These are phyloP conservation scores for Avena atlantica DNA, from an alignment of 176 grass and related monocot genomes.

Conservation along the genomic window DNA sequence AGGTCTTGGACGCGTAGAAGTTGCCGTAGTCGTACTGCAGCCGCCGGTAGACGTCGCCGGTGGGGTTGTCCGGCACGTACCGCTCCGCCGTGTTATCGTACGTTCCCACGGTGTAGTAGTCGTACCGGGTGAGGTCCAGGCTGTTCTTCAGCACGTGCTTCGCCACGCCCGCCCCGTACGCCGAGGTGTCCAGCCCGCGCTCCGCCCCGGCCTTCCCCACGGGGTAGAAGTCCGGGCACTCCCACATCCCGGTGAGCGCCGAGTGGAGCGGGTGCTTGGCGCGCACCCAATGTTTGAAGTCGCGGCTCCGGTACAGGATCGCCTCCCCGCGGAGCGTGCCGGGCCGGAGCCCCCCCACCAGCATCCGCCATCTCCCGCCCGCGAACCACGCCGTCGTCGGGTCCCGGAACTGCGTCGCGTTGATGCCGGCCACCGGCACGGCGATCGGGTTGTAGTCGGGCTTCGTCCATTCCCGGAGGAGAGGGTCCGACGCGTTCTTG, in stretches of 20 bases:
- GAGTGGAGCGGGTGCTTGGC: constrained; percentile 57
- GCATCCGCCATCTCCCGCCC: constrained; percentile 53
- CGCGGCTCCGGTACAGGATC: constrained; percentile 55
- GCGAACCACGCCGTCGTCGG: constrained; percentile 64
- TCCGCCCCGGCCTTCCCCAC: neutral
- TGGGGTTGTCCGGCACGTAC: constrained; percentile 55
- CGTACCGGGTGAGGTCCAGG: constrained; percentile 39
- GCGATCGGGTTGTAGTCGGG: constrained; percentile 61
- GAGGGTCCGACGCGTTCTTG: constrained; percentile 58
- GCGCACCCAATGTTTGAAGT: constrained; percentile 57
- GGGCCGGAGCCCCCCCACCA: constrained; percentile 52
- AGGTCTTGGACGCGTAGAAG: constrained; percentile 84
- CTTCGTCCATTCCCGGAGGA: constrained; percentile 63
- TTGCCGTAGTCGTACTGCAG: constrained; percentile 76
- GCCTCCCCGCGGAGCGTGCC: constrained; percentile 18
- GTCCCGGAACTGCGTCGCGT: constrained; percentile 65
- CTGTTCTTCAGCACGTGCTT: constrained; percentile 67
- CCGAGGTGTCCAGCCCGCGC: constrained; percentile 40
- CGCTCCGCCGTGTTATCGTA: constrained; percentile 11
- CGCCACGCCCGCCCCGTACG: neutral
- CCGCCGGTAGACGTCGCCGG: constrained; percentile 36
- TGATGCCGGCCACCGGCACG: constrained; percentile 24
- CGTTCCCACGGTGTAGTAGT: constrained; percentile 28
- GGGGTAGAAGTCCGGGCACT: constrained; percentile 62
- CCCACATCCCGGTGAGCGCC: constrained; percentile 55